Base-by-base conservation (phyloP, 192 early-diverging fungal genomes). In the Coemansia brasiliensis region DNA sequence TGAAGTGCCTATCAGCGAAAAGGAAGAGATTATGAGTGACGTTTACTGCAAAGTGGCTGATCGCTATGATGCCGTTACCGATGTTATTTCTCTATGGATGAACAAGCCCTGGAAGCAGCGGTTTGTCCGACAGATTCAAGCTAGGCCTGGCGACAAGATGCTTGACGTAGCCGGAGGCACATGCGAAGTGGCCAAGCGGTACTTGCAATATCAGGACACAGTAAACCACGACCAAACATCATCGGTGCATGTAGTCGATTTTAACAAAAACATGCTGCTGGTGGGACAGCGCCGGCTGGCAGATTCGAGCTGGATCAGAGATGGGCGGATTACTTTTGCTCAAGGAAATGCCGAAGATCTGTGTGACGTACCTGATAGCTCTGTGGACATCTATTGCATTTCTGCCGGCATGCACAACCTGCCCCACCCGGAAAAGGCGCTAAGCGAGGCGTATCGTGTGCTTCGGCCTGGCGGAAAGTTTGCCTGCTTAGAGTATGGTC, bases 351-450 rank as follows among this genome's bases (percentile, higher is more conserved):
- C 94, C 18, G 93, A 97, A 65, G 63, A 88, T 35, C 71, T 97
- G 55, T 76, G 55, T 11, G 65, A 82, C 20, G 86, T 96, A 43
- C 79, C 87, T 17, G 85, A 87, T 62, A 83, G 84, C 39, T 90
- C 88, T 5, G 83, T 92, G 41, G 95, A 98, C 67, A 87, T 87
- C 4, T 98, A 94, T 71, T 94, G 92, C 8, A 98, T 98, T 53
- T 94, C 95, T 16, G 95, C 96, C 62, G 95, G 95, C n/a, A 98
- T 98, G 63, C 86, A 94, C 59, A 98, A 98, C 78, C 88, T 91
- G 70, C 94, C 95, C 2, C 87, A 96, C 56, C 80, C 94, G 9
- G 92, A 94, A 58, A 76, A 68, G 8, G 95, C 93, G 3, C 71
- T 98, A 24, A 70, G 72, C 39, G 91, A 95, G 66, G 95, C 95